phyloP scores from a whole-genome alignment of 169 alveolate species.

The Eimeria tenella region DNA sequence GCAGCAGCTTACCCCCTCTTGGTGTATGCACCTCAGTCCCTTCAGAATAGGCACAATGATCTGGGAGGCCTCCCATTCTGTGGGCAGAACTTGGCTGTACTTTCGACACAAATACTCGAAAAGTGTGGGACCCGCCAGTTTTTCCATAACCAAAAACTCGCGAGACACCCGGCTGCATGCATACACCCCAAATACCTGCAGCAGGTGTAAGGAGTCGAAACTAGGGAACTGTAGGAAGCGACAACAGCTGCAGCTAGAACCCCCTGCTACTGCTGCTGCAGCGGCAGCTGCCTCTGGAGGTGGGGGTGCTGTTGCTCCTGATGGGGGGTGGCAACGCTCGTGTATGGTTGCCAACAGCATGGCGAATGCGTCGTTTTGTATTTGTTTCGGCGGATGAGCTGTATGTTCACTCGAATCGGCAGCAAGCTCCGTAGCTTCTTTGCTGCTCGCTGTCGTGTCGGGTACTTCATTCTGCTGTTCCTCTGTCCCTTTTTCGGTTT shows the following conservation, averaged over 20 bases:
- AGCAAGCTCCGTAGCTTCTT: too few species aligned
- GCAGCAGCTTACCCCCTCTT: slow-evolving; percentile 18
- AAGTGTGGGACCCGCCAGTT: slow-evolving; percentile 35
- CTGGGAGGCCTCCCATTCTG: not conserved
- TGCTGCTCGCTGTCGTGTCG: too few species aligned
- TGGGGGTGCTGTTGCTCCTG: too few species aligned
- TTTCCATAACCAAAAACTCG: slow-evolving; percentile 11
- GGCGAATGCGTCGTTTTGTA: too few species aligned
- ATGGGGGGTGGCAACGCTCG: too few species aligned
- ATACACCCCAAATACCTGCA: slow-evolving; percentile 33
- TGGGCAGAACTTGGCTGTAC: not conserved
- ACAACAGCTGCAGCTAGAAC: not conserved
- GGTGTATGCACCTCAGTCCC: slow-evolving; percentile 34
- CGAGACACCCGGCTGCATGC: not conserved
- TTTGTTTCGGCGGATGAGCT: too few species aligned
- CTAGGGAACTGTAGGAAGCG: not conserved
- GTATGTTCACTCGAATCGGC: too few species aligned
- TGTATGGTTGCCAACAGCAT: too few species aligned
- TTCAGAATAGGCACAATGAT: slow-evolving; percentile 17
- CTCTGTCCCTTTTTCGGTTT: too few species aligned
- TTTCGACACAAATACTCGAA: not conserved
- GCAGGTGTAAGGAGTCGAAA: slow-evolving; percentile 22
- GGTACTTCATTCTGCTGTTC: too few species aligned
- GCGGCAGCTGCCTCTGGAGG: not conserved
- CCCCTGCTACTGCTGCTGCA: not conserved